Evolutionary conservation across 345 rosid species (phyloP), one percentile per base, ranked within the genome.

Genomic region (Stellera chamaejasme): DNA sequence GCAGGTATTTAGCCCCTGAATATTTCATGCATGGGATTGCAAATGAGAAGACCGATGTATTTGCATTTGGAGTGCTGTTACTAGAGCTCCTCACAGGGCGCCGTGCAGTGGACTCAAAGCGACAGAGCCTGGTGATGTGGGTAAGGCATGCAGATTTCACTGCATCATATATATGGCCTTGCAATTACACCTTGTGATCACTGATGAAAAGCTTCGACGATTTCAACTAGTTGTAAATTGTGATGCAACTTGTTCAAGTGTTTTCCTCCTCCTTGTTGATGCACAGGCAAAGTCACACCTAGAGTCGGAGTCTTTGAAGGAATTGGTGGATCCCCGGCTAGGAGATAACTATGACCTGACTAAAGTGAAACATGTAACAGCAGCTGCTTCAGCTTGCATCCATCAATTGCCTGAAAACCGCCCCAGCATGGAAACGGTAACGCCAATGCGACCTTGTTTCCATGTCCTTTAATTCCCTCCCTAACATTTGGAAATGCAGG

Each of bases 341-440:
- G 74, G 63, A 47, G 75, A 72, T 15, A 56, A 63, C 10, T 83
- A 73, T 58, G 83, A 89, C 46, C 70, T 60, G 16, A 25, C 41
- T 0, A 91, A 89, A 72, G 72, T 89, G 81, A 76, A 71, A 55
- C 77, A 83, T 2, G 76, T 79, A 27, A 71, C 76, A 69, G 50
- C 71, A 32, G 79, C 94, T 5, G 96, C 94, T 68, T 85, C 79
- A 15, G 48, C 73, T 76, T 88, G 94, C 70, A 80, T 85, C 55
- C 73, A 88, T 43, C 87, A 83, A 62, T 49, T 75, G 42, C 70
- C 94, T 7, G 58, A 69, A 16, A 74, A 63, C 72, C 94, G 97
- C 11, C 97, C 97, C 10, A 68, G 78, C 12, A 89, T 89, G 94
- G 69, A 61, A 27, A 66, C 68, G 71, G 96, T 88, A 80, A 32